phyloP scores from a whole-genome alignment of 2,329 filamentous ascomycete species.

The Penicillium janthinellum region DNA sequence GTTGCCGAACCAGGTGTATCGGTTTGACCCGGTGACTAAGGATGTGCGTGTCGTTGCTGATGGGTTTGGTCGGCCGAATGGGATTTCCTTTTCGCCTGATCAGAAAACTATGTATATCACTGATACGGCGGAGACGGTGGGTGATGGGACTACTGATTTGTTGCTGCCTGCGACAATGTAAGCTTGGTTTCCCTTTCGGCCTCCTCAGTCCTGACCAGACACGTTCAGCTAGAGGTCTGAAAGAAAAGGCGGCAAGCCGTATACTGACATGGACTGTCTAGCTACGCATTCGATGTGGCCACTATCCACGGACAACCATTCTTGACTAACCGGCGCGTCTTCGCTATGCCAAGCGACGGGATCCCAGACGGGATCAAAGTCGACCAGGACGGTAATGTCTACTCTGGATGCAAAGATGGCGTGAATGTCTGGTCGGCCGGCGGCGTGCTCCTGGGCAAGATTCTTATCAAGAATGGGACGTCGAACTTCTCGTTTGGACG shows the following conservation, averaged over 20 bases:
- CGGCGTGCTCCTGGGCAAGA: slow-evolving; percentile 58
- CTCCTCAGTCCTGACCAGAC: too few relatives aligned
- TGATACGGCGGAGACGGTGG: slow-evolving; percentile 39
- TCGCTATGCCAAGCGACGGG: slow-evolving; percentile 53
- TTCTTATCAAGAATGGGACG: slow-evolving; percentile 52
- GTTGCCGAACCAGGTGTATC: slow-evolving; percentile 43
- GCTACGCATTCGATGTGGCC: slow-evolving; percentile 54
- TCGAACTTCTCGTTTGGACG: slow-evolving; percentile 56
- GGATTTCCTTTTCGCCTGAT: slow-evolving; percentile 45
- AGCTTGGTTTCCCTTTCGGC: slow-evolving; percentile 15
- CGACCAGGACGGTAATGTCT: slow-evolving; percentile 59
- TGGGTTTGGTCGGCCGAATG: slow-evolving; percentile 45
- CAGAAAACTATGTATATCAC: slow-evolving; percentile 44
- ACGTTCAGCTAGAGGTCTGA: not conserved
- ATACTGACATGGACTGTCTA: slow-evolving; percentile 3
- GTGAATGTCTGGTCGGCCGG: slow-evolving; percentile 56
- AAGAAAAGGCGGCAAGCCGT: too few relatives aligned
- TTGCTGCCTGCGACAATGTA: slow-evolving; percentile 31
- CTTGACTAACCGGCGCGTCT: slow-evolving; percentile 54
- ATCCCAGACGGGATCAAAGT: slow-evolving; percentile 53
- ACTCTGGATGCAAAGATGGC: slow-evolving; percentile 58
- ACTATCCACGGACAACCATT: slow-evolving; percentile 42
- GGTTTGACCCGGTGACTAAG: slow-evolving; percentile 42
- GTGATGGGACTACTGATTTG: slow-evolving; percentile 25
- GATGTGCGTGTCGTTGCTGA: slow-evolving; percentile 43